Percentiles rank a stretch among this genome's conserved stretches.
Evolutionary conservation across 1,139 yeast genomes (phyloP).

Genomic region (Yamadazyma trypodendri): DNA sequence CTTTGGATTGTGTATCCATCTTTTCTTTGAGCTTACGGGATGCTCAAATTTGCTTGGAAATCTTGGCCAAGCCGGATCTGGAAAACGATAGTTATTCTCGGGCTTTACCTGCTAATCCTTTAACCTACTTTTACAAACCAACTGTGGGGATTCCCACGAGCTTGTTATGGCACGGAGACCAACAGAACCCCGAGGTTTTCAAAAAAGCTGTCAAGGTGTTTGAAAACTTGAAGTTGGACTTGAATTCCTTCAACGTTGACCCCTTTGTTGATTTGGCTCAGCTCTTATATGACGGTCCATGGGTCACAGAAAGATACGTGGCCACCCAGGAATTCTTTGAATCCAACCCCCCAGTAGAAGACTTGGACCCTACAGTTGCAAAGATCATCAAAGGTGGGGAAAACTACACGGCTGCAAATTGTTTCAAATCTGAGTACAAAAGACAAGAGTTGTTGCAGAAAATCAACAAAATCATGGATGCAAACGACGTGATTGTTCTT

Average conservation of each 20-base stretch:
- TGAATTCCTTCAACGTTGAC: constrained; percentile 61
- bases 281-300: constrained; percentile 94
- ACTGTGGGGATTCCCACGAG: constrained; percentile 71
- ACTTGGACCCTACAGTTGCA: constrained; percentile 82
- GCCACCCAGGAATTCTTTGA: constrained; percentile 74
- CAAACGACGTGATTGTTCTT: constrained; percentile 73
- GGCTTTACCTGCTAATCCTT: constrained; percentile 64
- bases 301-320: constrained; percentile 95
- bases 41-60: constrained; percentile 72
- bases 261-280: constrained; percentile 81
- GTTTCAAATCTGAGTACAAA: constrained; percentile 80
- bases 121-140: constrained; percentile 57
- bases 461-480: constrained; percentile 53
- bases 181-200: constrained; percentile 70
- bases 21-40: constrained; percentile 76
- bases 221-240: constrained; percentile 48
- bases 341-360: constrained; percentile 67
- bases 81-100: constrained; percentile 80
- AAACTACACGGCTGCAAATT: constrained; percentile 74
- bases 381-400: constrained; percentile 77
- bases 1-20: constrained; percentile 87
- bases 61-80: constrained; percentile 72
- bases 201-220: constrained; percentile 59
- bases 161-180: constrained; percentile 78
- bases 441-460: constrained; percentile 72